Percentiles rank a stretch among this genome's conserved stretches.
phyloP scores from a whole-genome alignment of 345 rosid species.

The Brassica carinata region DNA sequence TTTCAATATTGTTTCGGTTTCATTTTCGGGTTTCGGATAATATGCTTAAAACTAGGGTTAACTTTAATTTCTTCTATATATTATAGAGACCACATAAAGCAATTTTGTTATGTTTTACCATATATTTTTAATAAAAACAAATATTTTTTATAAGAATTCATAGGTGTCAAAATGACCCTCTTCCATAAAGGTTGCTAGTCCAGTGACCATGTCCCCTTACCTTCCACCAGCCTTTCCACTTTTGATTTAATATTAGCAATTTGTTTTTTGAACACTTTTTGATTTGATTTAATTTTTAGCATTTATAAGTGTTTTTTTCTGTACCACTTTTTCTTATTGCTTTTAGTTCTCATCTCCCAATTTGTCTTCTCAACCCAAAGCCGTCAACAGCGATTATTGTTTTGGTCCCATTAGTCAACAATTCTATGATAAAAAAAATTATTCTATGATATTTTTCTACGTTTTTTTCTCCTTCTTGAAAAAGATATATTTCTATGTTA shows the following conservation, averaged over 20 bases:
- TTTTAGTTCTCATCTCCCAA: neutral
- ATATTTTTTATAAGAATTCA: no score
- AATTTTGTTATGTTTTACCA: no score
- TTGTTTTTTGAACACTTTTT: no score
- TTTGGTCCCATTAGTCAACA: slow-evolving; percentile 1
- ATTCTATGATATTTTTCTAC: slow-evolving; percentile 17
- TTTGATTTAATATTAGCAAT: neutral
- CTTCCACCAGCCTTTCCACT: neutral
- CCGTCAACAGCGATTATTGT: slow-evolving; percentile 9
- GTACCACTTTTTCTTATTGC: neutral
- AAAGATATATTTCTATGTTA: slow-evolving; percentile 15
- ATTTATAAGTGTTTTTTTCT: neutral
- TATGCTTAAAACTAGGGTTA: no score
- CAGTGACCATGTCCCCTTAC: neutral
- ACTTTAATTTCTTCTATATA: neutral
- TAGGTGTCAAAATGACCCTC: neutral
- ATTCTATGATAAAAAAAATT: neutral
- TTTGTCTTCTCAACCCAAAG: neutral
- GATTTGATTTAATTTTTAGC: neutral
- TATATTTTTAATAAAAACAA: no score
- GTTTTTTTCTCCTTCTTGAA: no score
- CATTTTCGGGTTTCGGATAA: no score
- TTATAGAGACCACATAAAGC: neutral
- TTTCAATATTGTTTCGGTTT: no score
- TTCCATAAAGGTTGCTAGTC: neutral